Conservation (phyloP, 169 alveolate genomes). For the Cryptosporidium xiaoi region DNA sequence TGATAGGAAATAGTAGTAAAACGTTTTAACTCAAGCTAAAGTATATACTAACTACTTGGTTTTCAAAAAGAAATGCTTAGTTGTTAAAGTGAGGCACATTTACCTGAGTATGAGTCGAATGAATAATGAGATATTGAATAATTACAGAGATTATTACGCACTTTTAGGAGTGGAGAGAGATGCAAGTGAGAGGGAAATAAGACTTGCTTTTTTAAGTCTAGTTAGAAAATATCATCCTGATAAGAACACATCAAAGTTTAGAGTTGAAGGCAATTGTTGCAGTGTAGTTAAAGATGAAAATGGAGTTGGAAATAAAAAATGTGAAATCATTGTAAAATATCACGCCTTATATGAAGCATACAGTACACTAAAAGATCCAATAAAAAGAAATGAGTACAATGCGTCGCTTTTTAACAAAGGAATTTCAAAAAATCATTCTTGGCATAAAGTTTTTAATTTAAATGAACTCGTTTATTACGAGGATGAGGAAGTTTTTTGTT, state of each 20-base stretch:
- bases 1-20: too few relatives aligned
- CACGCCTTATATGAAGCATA: constrained; percentile 72
- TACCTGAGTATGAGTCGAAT: background rate
- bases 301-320: background rate
- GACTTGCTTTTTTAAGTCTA: constrained; percentile 54
- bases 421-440: background rate
- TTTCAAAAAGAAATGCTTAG: too few relatives aligned
- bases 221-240: constrained; percentile 61
- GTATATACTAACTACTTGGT: too few relatives aligned
- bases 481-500: constrained; percentile 8
- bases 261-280: background rate
- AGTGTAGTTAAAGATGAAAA: background rate
- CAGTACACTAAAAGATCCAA: constrained; percentile 38
- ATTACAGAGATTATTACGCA: constrained; percentile 23
- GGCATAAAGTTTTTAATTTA: constrained; percentile 41
- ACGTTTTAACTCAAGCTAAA: too few relatives aligned
- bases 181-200: constrained; percentile 64
- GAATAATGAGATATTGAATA: background rate
- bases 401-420: constrained; percentile 6
- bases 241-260: constrained; percentile 31
- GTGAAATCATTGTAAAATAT: constrained; percentile 17
- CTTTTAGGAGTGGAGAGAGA: constrained; percentile 34
- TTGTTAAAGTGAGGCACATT: background rate
- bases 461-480: constrained; percentile 24
- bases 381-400: constrained; percentile 58